phyloP scores from a whole-genome alignment of 768 basidiomycete genomes.

The Tylopilus vinaceipallidus region DNA sequence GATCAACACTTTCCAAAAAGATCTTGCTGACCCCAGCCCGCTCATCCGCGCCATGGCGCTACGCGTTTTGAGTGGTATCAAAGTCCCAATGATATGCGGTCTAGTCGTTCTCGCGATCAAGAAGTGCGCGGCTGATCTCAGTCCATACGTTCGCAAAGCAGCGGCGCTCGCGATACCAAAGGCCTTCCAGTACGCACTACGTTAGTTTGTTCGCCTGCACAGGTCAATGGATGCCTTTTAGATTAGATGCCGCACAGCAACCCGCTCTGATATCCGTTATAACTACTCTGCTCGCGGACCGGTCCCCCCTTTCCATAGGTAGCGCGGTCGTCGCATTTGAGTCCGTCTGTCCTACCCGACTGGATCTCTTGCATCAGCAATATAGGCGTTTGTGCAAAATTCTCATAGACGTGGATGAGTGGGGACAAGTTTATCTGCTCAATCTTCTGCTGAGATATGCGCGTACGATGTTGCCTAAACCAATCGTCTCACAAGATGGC shows the following conservation, averaged over 20 bases:
- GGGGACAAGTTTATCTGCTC: slow-evolving; percentile 87
- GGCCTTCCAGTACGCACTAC: slow-evolving; percentile 62
- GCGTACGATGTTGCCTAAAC: slow-evolving; percentile 75
- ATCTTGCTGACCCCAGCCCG: slow-evolving; percentile 87
- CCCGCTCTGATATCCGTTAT: slow-evolving; percentile 69
- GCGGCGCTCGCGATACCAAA: slow-evolving; percentile 90
- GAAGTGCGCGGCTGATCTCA: slow-evolving; percentile 88
- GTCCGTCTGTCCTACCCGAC: slow-evolving; percentile 78
- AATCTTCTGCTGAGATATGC: slow-evolving; percentile 80
- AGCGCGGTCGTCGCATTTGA: slow-evolving; percentile 84
- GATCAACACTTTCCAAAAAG: slow-evolving; percentile 98
- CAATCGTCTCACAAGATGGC: slow-evolving; percentile 36
- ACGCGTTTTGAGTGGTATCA: slow-evolving; percentile 88
- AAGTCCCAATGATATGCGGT: slow-evolving; percentile 83
- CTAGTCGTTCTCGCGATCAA: slow-evolving; percentile 86
- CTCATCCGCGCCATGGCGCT: slow-evolving; percentile 96
- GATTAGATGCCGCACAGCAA: slow-evolving; percentile 73
- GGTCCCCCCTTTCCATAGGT: slow-evolving; percentile 85
- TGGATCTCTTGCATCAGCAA: slow-evolving; percentile 86
- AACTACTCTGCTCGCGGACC: slow-evolving; percentile 62
- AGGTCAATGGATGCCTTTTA: slow-evolving; percentile 31
- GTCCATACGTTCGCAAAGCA: slow-evolving; percentile 92
- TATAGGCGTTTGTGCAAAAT: slow-evolving; percentile 81
- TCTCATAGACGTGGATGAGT: slow-evolving; percentile 92
- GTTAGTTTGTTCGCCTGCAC: slow-evolving; percentile 7